A percentile compares a stretch with the other conserved stretches of the same genome.
Conservation (phyloP, 768 basidiomycete species). For the Lactarius quietus region DNA sequence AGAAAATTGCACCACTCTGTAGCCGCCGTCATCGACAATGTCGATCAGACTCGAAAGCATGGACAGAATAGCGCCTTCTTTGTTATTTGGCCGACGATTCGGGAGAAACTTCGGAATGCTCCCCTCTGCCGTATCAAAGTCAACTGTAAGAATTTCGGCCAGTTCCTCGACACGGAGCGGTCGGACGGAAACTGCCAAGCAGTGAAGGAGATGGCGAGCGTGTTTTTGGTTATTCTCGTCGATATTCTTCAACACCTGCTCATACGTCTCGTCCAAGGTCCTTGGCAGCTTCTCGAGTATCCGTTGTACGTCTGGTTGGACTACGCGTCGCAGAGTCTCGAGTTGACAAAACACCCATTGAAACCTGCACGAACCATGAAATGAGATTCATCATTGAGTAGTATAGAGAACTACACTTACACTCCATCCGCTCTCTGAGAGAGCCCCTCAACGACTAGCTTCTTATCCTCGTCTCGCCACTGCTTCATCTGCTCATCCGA, state of each 20-base stretch:
- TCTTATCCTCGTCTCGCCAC: too few species aligned
- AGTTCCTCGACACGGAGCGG: not conserved
- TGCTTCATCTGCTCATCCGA: too few species aligned
- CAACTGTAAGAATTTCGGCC: slow-evolving; percentile 11
- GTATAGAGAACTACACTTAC: not conserved
- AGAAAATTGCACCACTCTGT: slow-evolving; percentile 10
- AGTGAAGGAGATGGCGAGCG: slow-evolving; percentile 9
- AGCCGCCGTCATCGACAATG: not conserved
- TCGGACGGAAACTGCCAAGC: not conserved
- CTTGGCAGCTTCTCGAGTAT: slow-evolving; percentile 2
- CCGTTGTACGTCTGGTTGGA: not conserved
- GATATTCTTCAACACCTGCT: slow-evolving; percentile 3
- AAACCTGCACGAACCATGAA: not conserved
- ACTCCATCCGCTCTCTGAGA: too few species aligned
- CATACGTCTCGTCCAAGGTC: not conserved
- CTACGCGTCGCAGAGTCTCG: not conserved
- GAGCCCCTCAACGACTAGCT: too few species aligned
- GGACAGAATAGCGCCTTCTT: not conserved
- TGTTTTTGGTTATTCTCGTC: not conserved
- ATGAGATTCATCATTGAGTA: not conserved
- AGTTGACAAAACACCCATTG: not conserved
- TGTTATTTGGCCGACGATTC: not conserved
- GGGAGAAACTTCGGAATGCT: not conserved
- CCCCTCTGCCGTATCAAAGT: not conserved
- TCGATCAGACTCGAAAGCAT: slow-evolving; percentile 8